phyloP scores from a whole-genome alignment of 345 rosid species.

The Garcia nutans region DNA sequence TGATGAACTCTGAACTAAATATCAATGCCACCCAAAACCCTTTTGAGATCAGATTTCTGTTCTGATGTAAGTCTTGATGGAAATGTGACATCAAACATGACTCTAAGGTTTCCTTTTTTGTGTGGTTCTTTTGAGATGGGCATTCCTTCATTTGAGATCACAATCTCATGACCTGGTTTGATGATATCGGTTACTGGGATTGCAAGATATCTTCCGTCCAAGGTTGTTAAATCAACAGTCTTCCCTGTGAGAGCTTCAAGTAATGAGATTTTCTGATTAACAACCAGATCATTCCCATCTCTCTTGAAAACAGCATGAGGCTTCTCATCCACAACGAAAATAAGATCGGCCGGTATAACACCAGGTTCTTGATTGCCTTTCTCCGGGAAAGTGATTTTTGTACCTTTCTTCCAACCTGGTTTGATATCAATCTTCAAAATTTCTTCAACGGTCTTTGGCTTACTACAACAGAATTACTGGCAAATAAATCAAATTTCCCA shows the following conservation, averaged over 20 bases:
- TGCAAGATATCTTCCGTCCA: constrained; percentile 53
- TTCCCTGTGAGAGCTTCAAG: constrained; percentile 62
- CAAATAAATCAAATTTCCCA: background rate
- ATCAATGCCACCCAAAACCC: constrained; percentile 23
- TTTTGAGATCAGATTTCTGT: constrained; percentile 34
- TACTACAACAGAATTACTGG: constrained; percentile 28
- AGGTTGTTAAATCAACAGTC: constrained; percentile 46
- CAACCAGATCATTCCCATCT: constrained; percentile 55
- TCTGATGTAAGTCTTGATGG: constrained; percentile 41
- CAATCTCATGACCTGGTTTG: constrained; percentile 53
- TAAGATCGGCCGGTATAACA: constrained; percentile 26
- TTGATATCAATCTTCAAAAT: constrained; percentile 40
- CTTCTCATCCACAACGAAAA: constrained; percentile 56
- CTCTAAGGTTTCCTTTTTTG: constrained; percentile 52
- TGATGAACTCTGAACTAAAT: background rate
- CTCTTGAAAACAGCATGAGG: constrained; percentile 55
- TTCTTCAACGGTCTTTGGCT: constrained; percentile 65
- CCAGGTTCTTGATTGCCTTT: constrained; percentile 37
- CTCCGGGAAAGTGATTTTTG: constrained; percentile 39
- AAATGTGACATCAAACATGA: constrained; percentile 61
- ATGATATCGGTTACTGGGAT: constrained; percentile 48
- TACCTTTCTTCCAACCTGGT: constrained; percentile 41
- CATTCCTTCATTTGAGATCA: constrained; percentile 57
- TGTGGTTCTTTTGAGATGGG: constrained; percentile 59
- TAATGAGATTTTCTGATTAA: constrained; percentile 36